Percentiles rank a stretch among this genome's conserved stretches.
Evolutionary conservation across 768 basidiomycete species (phyloP).

Genomic region (Amanita phalloides): DNA sequence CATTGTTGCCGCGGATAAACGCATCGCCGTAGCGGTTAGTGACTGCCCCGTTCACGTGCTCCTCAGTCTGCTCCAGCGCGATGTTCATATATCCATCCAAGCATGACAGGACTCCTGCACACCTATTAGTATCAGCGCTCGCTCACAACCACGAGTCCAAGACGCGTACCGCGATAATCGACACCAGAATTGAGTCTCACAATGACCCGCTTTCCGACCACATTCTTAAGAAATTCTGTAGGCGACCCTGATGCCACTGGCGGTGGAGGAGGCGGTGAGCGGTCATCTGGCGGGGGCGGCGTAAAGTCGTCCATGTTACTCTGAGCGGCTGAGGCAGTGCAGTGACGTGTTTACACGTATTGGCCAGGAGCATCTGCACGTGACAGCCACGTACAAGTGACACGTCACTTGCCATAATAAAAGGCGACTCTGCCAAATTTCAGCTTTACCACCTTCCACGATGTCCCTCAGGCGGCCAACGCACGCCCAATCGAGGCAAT

Average conservation of each 20-base stretch:
- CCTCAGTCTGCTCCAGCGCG: conserved; percentile 93
- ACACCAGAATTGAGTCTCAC: conserved; percentile 88
- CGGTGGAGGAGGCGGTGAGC: conserved; percentile 27
- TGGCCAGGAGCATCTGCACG: background rate
- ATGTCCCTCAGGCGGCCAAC: conserved; percentile 7
- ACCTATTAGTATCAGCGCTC: background rate
- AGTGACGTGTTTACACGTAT: background rate
- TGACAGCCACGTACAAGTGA: conserved; percentile 7
- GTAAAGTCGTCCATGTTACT: background rate
- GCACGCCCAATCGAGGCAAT: conserved; percentile 2
- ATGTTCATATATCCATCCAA: conserved; percentile 99
- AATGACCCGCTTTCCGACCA: conserved; percentile 92
- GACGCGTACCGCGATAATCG: conserved; percentile 73
- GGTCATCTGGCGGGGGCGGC: conserved; percentile 14
- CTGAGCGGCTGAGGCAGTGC: background rate
- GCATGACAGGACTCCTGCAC: conserved; percentile 80
- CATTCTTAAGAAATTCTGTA: conserved; percentile 88
- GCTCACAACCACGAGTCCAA: background rate
- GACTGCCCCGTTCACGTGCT: conserved; percentile 79
- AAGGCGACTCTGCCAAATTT: background rate
- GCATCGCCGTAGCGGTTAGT: conserved; percentile 92
- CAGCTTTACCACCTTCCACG: background rate
- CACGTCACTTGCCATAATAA: conserved; percentile 6
- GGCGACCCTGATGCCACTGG: conserved; percentile 64
- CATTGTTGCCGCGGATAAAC: conserved; percentile 92